These are phyloP conservation scores for Apodospora peruviana DNA, from an alignment of 495 filamentous ascomycete genomes.

Conservation along the genomic window DNA sequence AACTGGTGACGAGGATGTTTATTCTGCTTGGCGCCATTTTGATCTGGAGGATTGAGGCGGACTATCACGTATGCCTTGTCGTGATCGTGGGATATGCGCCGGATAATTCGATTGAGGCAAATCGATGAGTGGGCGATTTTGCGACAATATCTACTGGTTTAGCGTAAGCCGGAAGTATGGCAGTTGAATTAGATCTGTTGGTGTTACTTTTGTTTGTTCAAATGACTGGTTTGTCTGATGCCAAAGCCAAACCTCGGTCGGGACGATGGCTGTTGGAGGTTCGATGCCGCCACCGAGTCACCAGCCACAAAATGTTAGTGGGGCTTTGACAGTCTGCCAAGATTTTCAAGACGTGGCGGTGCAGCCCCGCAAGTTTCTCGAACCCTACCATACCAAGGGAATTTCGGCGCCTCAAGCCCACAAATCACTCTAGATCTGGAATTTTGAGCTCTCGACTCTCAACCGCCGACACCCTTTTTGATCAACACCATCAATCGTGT, in stretches of 20 bases:
- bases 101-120: not conserved
- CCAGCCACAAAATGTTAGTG: not conserved
- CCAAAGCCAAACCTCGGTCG: not conserved
- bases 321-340: not conserved
- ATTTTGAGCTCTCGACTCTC: constrained; percentile 29
- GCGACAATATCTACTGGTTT: not conserved
- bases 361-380: constrained; percentile 7
- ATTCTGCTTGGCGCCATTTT: constrained; percentile 48
- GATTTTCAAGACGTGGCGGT: constrained; percentile 5
- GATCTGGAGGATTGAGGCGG: too few relatives aligned
- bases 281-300: not conserved
- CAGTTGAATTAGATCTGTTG: not conserved
- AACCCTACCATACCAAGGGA: constrained; percentile 16
- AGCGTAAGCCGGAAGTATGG: not conserved
- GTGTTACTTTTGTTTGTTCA: too few relatives aligned
- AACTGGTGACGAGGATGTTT: constrained; percentile 78
- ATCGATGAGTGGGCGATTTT: too few relatives aligned
- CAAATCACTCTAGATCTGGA: constrained; percentile 28
- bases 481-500: constrained; percentile 41
- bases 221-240: too few relatives aligned
- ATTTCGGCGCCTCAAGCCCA: constrained; percentile 29
- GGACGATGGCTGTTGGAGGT: not conserved
- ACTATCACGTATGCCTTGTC: not conserved
- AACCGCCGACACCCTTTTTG: constrained; percentile 26
- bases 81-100: not conserved